These are phyloP conservation scores for Acanthochlamys bracteata DNA, from an alignment of 106 monocot genomes.

Conservation along the genomic window DNA sequence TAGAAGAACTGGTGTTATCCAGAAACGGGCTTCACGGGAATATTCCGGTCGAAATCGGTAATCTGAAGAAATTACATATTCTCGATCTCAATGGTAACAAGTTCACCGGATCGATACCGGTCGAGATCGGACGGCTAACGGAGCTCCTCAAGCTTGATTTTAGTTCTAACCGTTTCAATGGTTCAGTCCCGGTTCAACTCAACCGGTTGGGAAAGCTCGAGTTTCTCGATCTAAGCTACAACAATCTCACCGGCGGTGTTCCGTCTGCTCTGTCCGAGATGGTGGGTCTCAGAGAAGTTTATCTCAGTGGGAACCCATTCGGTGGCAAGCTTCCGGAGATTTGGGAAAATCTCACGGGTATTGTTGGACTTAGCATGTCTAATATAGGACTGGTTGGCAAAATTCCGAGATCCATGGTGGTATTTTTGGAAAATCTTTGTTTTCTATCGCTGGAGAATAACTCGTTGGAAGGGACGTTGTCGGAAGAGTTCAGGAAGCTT, in stretches of 20 bases:
- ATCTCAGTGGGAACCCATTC: conserved; percentile 52
- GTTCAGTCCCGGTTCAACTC: conserved; percentile 31
- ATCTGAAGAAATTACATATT: conserved; percentile 17
- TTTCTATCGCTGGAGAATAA: conserved; percentile 50
- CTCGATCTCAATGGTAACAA: conserved; percentile 58
- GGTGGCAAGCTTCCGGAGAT: conserved; percentile 57
- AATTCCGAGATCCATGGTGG: conserved; percentile 53
- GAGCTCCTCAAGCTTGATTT: conserved; percentile 56
- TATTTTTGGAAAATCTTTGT: conserved; percentile 33
- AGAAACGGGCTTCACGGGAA: conserved; percentile 34
- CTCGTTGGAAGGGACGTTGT: conserved; percentile 37
- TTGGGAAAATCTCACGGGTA: conserved; percentile 38
- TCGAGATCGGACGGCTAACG: conserved; percentile 28
- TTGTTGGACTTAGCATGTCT: conserved; percentile 43
- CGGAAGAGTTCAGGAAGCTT: conserved; percentile 40
- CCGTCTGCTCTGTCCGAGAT: conserved; percentile 35
- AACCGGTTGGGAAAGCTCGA: conserved; percentile 26
- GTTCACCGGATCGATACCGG: conserved; percentile 25
- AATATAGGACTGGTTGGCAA: conserved; percentile 28
- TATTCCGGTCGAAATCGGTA: conserved; percentile 23
- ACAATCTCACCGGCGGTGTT: conserved; percentile 51
- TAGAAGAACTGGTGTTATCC: conserved; percentile 47
- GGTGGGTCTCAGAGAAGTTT: conserved; percentile 36
- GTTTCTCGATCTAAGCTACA: conserved; percentile 52
- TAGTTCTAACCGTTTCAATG: conserved; percentile 39